phyloP scores from a whole-genome alignment of 257 asterid genomes.

The Dorcoceras hygrometricum region DNA sequence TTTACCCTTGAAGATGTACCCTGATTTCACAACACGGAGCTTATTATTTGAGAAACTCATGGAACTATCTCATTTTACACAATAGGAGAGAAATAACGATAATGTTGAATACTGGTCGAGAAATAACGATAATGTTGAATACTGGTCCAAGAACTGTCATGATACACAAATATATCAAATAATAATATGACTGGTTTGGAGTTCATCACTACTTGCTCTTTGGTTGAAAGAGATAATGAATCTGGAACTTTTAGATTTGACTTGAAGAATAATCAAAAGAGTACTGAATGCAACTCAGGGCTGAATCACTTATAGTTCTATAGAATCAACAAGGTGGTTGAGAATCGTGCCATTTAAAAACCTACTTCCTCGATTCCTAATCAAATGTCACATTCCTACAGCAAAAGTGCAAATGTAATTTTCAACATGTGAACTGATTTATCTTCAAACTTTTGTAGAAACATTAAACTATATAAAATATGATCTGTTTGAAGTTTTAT shows the following conservation, averaged over 20 bases:
- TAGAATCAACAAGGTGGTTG: slow-evolving; percentile 3
- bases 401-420: neutral
- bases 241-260: neutral
- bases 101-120: neutral
- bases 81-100: slow-evolving; percentile 4
- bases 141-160: slow-evolving; percentile 5
- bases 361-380: neutral
- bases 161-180: neutral
- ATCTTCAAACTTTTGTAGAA: neutral
- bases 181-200: neutral
- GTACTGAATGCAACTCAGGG: slow-evolving; percentile 9
- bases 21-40: slow-evolving; percentile 39
- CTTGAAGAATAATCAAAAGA: neutral
- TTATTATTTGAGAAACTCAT: slow-evolving; percentile 21
- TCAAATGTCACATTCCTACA: neutral
- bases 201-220: neutral
- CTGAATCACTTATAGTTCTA: slow-evolving; percentile 15
- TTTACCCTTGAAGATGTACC: slow-evolving; percentile 83
- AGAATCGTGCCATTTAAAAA: neutral
- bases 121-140: neutral
- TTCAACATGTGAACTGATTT: neutral
- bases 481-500: too few species aligned
- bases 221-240: neutral
- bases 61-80: slow-evolving; percentile 12
- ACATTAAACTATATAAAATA: neutral